A percentile compares a stretch with the other conserved stretches of the same genome.
Evolutionary conservation across 2,329 filamentous ascomycete species (phyloP).

Genomic region (Xylaria digitata): DNA sequence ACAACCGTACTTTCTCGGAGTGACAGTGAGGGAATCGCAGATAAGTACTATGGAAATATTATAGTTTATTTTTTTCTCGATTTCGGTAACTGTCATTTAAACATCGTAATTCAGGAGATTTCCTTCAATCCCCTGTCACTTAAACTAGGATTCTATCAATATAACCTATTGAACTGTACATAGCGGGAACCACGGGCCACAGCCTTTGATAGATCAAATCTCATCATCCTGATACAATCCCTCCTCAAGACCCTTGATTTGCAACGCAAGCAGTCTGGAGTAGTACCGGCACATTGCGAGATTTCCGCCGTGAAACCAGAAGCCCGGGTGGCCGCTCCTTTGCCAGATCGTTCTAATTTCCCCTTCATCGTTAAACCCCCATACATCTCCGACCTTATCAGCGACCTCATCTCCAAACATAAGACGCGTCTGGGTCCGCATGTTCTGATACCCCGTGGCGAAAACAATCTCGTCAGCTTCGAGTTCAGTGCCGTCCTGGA

Average conservation of each 20-base stretch:
- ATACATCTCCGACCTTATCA: constrained; percentile 62
- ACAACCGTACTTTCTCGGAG: no score
- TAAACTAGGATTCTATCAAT: no score
- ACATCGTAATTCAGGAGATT: no score
- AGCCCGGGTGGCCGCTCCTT: constrained; percentile 68
- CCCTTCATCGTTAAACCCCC: constrained; percentile 68
- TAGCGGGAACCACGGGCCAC: background rate
- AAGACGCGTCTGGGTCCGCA: constrained; percentile 68
- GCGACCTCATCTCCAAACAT: constrained; percentile 66
- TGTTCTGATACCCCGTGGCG: constrained; percentile 70
- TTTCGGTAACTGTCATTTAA: no score
- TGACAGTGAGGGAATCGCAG: no score
- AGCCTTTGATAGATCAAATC: constrained; percentile 14
- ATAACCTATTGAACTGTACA: no score
- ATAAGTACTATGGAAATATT: no score
- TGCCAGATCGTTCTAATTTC: constrained; percentile 69
- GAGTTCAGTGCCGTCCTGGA: constrained; percentile 61
- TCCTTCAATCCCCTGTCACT: no score
- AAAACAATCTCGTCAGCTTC: constrained; percentile 67
- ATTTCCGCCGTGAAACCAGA: constrained; percentile 75
- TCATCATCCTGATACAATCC: constrained; percentile 33
- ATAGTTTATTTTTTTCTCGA: no score
- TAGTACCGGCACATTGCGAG: constrained; percentile 70
- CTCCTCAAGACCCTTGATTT: constrained; percentile 59
- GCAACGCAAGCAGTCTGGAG: constrained; percentile 64